These are phyloP conservation scores for Ustilago lituana DNA, from an alignment of 1,284 basidiomycete species.

Conservation along the genomic window DNA sequence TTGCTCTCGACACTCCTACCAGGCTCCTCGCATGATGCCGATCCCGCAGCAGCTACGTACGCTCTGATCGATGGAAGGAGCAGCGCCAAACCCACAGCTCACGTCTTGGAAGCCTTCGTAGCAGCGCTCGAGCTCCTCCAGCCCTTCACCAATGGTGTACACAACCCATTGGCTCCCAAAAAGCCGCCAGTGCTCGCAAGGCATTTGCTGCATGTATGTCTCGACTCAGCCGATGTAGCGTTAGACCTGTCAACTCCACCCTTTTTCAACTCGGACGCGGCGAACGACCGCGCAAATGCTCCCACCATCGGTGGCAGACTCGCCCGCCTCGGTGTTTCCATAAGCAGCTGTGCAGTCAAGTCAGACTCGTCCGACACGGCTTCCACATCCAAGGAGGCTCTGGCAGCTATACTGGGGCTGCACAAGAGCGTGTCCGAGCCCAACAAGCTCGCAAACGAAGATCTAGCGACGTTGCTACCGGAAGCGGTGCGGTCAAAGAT, in stretches of 20 bases:
- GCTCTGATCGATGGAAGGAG: slow-evolving; percentile 16
- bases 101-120: slow-evolving; percentile 39
- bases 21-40: background rate
- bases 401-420: slow-evolving; percentile 27
- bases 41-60: slow-evolving; percentile 11
- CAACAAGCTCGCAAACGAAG: slow-evolving; percentile 37
- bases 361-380: background rate
- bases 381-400: slow-evolving; percentile 19
- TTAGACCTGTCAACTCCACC: slow-evolving; percentile 31
- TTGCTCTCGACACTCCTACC: background rate
- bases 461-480: slow-evolving; percentile 23
- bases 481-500: slow-evolving; percentile 28
- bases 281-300: slow-evolving; percentile 23
- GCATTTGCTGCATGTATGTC: slow-evolving; percentile 35
- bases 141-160: slow-evolving; percentile 7
- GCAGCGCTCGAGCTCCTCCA: slow-evolving; percentile 45
- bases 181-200: slow-evolving; percentile 35
- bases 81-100: slow-evolving; percentile 27
- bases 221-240: slow-evolving; percentile 19
- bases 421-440: slow-evolving; percentile 39
- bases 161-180: slow-evolving; percentile 31
- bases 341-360: slow-evolving; percentile 42
- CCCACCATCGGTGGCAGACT: slow-evolving; percentile 13
- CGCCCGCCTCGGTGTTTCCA: slow-evolving; percentile 21
- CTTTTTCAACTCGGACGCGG: slow-evolving; percentile 26